Evolutionary conservation across 768 basidiomycete genomes (phyloP).

Genomic region (Tricholoma matsutake): DNA sequence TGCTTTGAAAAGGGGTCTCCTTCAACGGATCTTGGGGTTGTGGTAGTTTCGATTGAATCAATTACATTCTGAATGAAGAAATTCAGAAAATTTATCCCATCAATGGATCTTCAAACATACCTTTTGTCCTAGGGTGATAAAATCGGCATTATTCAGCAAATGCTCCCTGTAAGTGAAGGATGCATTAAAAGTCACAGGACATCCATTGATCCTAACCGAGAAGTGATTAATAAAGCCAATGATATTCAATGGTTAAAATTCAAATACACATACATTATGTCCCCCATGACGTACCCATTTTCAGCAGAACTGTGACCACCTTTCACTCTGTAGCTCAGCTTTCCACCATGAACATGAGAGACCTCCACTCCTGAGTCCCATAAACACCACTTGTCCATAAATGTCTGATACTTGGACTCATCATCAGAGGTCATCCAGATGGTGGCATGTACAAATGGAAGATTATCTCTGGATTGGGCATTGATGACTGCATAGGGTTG

Average conservation of each 20-base stretch:
- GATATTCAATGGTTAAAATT: background rate
- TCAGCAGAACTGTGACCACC: background rate
- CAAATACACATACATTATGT: background rate
- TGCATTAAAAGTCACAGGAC: background rate
- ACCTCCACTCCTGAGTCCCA: background rate
- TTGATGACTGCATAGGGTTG: background rate
- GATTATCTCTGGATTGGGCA: too few species aligned
- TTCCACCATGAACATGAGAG: background rate
- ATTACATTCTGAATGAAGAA: too few species aligned
- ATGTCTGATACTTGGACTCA: too few species aligned
- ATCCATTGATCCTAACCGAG: background rate
- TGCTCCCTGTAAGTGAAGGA: background rate
- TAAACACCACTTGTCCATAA: too few species aligned
- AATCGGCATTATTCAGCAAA: background rate
- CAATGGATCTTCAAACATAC: background rate
- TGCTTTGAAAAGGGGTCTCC: too few species aligned
- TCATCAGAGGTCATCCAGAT: too few species aligned
- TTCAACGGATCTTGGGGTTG: too few species aligned
- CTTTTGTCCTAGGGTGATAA: background rate
- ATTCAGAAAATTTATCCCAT: too few species aligned
- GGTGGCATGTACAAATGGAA: too few species aligned
- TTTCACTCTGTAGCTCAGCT: background rate
- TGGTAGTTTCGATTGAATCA: too few species aligned
- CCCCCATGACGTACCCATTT: background rate
- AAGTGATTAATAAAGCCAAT: background rate